These are phyloP conservation scores for Inga oerstediana DNA, from an alignment of 306 rosid species.

Conservation along the genomic window DNA sequence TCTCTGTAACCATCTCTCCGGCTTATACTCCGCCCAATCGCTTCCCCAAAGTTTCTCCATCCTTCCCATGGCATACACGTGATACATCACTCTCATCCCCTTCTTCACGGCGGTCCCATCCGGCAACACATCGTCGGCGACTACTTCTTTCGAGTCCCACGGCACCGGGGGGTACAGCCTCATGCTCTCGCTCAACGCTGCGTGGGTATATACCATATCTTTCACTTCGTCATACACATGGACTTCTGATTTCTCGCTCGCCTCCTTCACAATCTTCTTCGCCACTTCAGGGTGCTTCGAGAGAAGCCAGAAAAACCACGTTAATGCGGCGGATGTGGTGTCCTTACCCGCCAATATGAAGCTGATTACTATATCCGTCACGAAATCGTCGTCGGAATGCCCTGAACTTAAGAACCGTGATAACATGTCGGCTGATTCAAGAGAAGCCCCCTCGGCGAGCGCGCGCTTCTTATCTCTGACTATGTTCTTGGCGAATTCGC, in stretches of 20 bases:
- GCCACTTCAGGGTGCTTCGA: background rate
- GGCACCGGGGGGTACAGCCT: background rate
- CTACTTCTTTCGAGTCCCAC: background rate
- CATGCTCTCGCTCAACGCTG: background rate
- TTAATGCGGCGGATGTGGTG: background rate
- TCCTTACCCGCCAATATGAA: background rate
- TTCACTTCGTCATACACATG: background rate
- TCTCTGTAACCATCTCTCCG: background rate
- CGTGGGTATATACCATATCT: background rate
- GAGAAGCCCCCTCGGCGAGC: background rate
- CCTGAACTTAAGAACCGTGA: background rate
- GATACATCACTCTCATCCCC: background rate
- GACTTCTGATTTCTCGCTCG: background rate
- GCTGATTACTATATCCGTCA: background rate
- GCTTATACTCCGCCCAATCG: background rate
- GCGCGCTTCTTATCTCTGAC: background rate
- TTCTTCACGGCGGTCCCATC: background rate
- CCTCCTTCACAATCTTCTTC: background rate
- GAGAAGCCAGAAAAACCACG: background rate
- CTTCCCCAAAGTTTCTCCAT: background rate
- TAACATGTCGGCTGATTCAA: background rate
- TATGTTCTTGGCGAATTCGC: slow-evolving; percentile 39
- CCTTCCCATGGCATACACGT: background rate
- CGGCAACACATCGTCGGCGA: background rate
- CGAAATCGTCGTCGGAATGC: background rate